Base-by-base conservation (phyloP, 2,329 filamentous ascomycete genomes). In the Bisporella sp. region DNA sequence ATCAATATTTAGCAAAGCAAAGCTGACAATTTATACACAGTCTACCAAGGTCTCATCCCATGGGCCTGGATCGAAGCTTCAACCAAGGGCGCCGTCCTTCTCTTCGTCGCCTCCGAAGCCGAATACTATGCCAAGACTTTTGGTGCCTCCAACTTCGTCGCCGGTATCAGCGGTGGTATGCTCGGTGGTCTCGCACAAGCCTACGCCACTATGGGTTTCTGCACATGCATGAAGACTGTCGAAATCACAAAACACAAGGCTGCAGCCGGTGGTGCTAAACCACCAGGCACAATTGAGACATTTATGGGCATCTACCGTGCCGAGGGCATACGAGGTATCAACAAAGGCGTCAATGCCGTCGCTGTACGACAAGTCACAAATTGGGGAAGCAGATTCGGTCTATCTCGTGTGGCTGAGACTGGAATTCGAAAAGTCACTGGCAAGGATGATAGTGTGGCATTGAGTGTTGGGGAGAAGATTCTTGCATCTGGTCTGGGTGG, bases 31-130 rank as follows among this genome's bases (percentile, higher is more conserved):
- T 21, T 21, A 21, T 21, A 21, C 21, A 54, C 67, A 97, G 92
- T 96, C 78, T 99, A 96, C 80, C 93, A 99, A 78, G 93, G 93
- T 72, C 87, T 99, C 65, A 97, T 99, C 70, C 93, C 93, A 59
- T 96, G 92, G 92, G 93, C 93, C 72, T 99, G 93, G 93, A 97
- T 99, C 75, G 93, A 99, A 81, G 93, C 93, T 69, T 97, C 92
- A 67, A 97, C 93, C 74, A 99, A 99, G 77, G 93, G 93, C 69
- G 93, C 93, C 64, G 93, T 99, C 63, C 87, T 99, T 67, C 88
- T 99, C 71, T 99, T 99, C 75, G 92, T 99, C 70, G 93, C 93
- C 61, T 95, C 92, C 64, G 93, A 99, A 75, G 92, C 90, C 73
- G 93, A 99, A 72, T 99, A 87, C 81, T 88, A 93, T 69, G 92